phyloP scores from a whole-genome alignment of 257 asterid species.

The Echites panduratus region DNA sequence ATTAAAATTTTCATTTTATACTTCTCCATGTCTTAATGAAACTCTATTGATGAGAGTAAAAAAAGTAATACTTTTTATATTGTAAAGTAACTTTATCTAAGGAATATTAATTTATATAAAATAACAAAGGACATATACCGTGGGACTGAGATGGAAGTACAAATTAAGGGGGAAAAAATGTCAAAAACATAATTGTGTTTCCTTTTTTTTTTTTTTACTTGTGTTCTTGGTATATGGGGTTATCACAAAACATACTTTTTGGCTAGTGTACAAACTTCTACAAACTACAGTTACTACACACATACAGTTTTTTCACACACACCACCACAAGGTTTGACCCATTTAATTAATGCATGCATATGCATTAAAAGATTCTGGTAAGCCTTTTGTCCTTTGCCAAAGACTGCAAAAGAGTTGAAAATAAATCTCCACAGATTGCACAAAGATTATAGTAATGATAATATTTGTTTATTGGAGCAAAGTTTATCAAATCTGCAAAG shows the following conservation, averaged over 20 bases:
- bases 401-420: conserved; percentile 17
- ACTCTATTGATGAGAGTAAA: no score
- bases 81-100: no score
- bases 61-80: no score
- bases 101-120: no score
- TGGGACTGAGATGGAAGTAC: no score
- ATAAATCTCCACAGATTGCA: conserved; percentile 25
- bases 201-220: no score
- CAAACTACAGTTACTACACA: not conserved
- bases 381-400: conserved; percentile 48
- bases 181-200: no score
- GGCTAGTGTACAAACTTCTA: not conserved
- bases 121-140: no score
- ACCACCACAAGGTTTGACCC: conserved; percentile 40
- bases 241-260: not conserved
- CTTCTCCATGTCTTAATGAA: no score
- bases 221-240: no score
- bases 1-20: no score
- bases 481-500: conserved; percentile 32
- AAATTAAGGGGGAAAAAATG: no score
- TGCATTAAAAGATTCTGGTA: conserved; percentile 55
- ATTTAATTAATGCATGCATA: conserved; percentile 51
- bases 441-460: conserved; percentile 25
- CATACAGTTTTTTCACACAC: not conserved
- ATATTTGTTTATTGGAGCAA: conserved; percentile 5